Conservation (phyloP, 1,139 yeast genomes). For the Arxiozyma telluris region DNA sequence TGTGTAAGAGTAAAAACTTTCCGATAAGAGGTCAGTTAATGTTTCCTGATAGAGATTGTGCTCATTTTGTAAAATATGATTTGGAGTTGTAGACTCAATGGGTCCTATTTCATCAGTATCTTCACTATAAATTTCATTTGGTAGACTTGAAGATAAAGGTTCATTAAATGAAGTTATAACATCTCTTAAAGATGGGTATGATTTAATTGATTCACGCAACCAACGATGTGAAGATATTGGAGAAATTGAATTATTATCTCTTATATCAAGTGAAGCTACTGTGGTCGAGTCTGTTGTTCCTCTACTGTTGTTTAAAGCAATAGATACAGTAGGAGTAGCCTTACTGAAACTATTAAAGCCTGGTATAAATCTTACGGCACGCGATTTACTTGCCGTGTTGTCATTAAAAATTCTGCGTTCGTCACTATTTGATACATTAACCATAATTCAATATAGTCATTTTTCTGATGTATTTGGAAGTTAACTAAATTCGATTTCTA, state of each 20-base stretch:
- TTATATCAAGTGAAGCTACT: background rate
- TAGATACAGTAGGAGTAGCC: constrained; percentile 3
- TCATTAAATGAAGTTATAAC: background rate
- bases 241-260: background rate
- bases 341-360: background rate
- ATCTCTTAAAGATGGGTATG: constrained; percentile 6
- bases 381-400: background rate
- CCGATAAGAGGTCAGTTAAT: constrained; percentile 13
- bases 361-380: background rate
- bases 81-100: background rate
- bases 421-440: background rate
- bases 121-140: background rate
- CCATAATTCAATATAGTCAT: background rate
- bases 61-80: background rate
- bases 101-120: background rate
- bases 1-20: constrained; percentile 18
- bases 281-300: background rate
- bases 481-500: background rate
- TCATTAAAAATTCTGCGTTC: background rate
- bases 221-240: background rate
- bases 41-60: constrained; percentile 3
- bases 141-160: background rate
- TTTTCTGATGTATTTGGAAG: no score
- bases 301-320: constrained; percentile 1
- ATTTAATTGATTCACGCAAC: constrained; percentile 5